phyloP scores from a whole-genome alignment of 2,329 filamentous ascomycete species.

The Colletotrichum chrysophilum region DNA sequence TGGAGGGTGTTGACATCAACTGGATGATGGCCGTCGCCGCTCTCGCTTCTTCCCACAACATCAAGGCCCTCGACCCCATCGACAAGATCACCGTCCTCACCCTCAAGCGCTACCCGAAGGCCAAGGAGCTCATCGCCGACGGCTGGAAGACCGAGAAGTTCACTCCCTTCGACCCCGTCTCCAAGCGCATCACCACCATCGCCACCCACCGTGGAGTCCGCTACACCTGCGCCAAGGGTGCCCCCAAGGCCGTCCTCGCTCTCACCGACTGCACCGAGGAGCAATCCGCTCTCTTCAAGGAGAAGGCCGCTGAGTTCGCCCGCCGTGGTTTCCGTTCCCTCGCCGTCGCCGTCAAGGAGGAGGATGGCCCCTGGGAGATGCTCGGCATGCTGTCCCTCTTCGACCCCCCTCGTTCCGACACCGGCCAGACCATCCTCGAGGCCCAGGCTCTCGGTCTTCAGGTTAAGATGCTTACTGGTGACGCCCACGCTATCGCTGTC shows the following conservation, averaged over 20 bases:
- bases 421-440: slow-evolving; percentile 78
- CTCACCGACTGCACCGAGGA: slow-evolving; percentile 72
- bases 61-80: slow-evolving; percentile 79
- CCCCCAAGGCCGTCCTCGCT: slow-evolving; percentile 75
- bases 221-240: slow-evolving; percentile 79
- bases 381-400: slow-evolving; percentile 82
- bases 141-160: slow-evolving; percentile 82
- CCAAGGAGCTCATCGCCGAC: slow-evolving; percentile 75
- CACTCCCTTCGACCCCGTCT: slow-evolving; percentile 79
- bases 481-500: slow-evolving; percentile 80
- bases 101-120: slow-evolving; percentile 78
- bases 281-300: slow-evolving; percentile 69
- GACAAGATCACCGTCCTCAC: slow-evolving; percentile 81
- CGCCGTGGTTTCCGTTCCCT: slow-evolving; percentile 82
- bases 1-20: slow-evolving; percentile 79
- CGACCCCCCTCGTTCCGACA: slow-evolving; percentile 80
- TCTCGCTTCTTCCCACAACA: slow-evolving; percentile 78
- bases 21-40: slow-evolving; percentile 86
- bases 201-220: slow-evolving; percentile 72
- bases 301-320: slow-evolving; percentile 77
- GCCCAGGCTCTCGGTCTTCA: slow-evolving; percentile 77
- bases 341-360: slow-evolving; percentile 80
- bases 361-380: slow-evolving; percentile 75
- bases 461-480: slow-evolving; percentile 84
- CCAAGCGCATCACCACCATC: slow-evolving; percentile 77